A percentile compares a stretch with the other conserved stretches of the same genome.
phyloP scores from a whole-genome alignment of 352 stramenopile species.

The Globisporangium emineosum region DNA sequence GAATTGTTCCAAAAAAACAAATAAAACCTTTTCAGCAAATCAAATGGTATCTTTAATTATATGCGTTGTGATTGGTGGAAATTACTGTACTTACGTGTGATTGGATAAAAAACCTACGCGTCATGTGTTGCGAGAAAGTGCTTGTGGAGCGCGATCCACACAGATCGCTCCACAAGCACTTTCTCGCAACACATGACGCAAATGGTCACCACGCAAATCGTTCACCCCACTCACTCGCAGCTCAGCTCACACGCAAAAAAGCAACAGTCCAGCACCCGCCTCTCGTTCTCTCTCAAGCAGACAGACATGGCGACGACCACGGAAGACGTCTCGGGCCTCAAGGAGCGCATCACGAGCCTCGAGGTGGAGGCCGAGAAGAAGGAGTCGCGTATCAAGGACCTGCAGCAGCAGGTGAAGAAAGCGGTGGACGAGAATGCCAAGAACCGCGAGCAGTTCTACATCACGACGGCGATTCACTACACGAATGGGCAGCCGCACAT shows the following conservation, averaged over 20 bases:
- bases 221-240: neutral
- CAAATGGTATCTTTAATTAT: too few species aligned
- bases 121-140: conserved; percentile 2
- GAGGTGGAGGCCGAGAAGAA: conserved; percentile 34
- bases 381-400: conserved; percentile 26
- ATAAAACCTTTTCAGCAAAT: too few species aligned
- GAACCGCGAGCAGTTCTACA: conserved; percentile 89
- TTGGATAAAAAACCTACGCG: neutral
- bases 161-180: too few species aligned
- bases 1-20: too few species aligned
- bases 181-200: too few species aligned
- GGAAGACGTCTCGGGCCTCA: conserved; percentile 26
- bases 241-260: conserved; percentile 1
- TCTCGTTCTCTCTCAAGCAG: neutral
- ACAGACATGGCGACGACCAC: conserved; percentile 18
- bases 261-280: neutral
- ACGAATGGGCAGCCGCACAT: conserved; percentile 97
- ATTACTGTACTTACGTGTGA: too few species aligned
- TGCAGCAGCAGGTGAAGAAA: conserved; percentile 47
- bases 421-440: conserved; percentile 36
- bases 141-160: neutral
- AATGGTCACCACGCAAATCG: neutral
- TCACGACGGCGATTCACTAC: conserved; percentile 99
- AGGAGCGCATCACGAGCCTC: conserved; percentile 38
- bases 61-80: too few species aligned